Base-by-base conservation (phyloP, 2,329 filamentous ascomycete species). In the Phaeosphaeria sp. region DNA sequence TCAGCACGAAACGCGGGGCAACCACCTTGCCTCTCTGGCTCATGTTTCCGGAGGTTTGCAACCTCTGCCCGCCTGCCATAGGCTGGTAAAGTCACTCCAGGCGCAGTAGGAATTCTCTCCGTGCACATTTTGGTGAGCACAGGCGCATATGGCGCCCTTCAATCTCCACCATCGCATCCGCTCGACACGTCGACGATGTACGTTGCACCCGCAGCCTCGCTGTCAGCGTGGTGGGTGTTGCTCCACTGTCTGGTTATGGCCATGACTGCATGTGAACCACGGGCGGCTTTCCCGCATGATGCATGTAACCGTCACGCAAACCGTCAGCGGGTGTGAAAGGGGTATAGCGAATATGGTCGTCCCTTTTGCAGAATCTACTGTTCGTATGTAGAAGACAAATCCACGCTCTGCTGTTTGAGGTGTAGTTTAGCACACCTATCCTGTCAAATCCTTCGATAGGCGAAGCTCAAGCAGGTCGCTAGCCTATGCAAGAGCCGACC, bases 1-100 rank as follows among this genome's bases (percentile, higher is more conserved):
- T 25, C 17, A 18, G 15, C 33, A 17, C 46, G 39, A 55, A 55
- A 55, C 45, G 52, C 52, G 52, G 52, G 52, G 52, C 52, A 49
- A 27, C 25, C 27, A n/a, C 33, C n/a, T 49, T 43, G 22, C 51
- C 27, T 43, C 11, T 49, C 24, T 27, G 11, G 50, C 15, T 20
- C 8, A 15, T 22, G 21, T 20, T 44, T 24, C n/a, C n/a, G 21
- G 24, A 47, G 8, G 24, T 24, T 47, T 27, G 24, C 44, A 8
- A 24, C 22, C 13, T 24, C 44, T 17, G 21, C 15, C 21, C 11
- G 25, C 9, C 20, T 47, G 44, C 44, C 9, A 44, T 43, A 27
- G 36, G 49, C 8, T n/a, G 36, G 24, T 22, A 43, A n/a, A 43
- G 40, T 36, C 33, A 44, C 50, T 52, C 42, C 22, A 42, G 24